Base-by-base conservation (phyloP, 768 basidiomycete genomes). In the Amanita phalloides region DNA sequence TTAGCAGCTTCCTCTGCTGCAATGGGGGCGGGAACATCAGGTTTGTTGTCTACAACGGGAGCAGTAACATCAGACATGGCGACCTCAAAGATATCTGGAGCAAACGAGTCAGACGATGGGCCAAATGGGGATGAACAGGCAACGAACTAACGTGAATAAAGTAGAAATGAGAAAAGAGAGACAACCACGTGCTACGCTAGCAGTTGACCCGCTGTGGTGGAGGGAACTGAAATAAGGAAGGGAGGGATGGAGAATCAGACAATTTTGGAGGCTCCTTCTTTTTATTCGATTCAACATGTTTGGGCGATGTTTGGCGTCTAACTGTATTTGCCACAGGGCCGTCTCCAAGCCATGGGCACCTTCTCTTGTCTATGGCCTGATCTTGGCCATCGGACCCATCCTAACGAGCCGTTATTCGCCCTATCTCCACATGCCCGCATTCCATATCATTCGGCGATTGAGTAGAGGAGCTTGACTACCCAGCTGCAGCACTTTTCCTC, bases 1-100 rank as follows among this genome's bases (percentile, higher is more conserved):
- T 73, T 75, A 10, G 78, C 68, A 48, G 75, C 67, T 63, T 82
- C 69, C 6, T 75, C 71, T 11, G 59, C 62, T 54, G 71, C 67
- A 38, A 69, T 64, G 45, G 65, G 61, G 49, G 67, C 64, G 47
- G 69, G 61, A 47, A 61, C 55, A 53, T 70, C 68, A 45, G 71
- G 51, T 56, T 61, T 60, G 52, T 56, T 55, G 55, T 65, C 63
- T 54, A 63, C 73, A 62, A 71, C 71, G 60, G 67, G 61, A 55
- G 67, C 62, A 62, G 66, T 64, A 64, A 72, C 61, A 63, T 70
- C 67, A 76, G 89, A 90, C 87, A 92, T 90, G 71, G 71, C 69
- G 72, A 69, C 71, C 69, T 65, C 70, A 69, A 72, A 74, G 71
- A 74, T 76, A 77, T 78, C 78, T 81, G 65, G 37, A 53, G 52